phyloP scores from a whole-genome alignment of 768 basidiomycete genomes.

The Tulasnella sp. region DNA sequence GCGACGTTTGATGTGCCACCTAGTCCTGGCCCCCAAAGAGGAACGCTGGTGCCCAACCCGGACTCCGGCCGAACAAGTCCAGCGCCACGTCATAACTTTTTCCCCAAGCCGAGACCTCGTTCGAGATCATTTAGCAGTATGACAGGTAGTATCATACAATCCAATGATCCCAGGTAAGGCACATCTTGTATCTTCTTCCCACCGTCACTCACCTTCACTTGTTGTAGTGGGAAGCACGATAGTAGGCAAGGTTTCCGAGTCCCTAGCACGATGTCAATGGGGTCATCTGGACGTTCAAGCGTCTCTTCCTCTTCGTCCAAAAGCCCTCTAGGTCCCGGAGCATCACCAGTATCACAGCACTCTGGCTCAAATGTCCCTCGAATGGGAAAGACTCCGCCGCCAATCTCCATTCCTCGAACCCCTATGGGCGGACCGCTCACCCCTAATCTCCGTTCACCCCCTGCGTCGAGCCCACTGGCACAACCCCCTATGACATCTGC shows the following conservation, averaged over 20 bases:
- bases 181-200: not conserved
- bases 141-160: not conserved
- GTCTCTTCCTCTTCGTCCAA: constrained; percentile 6
- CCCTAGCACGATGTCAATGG: not conserved
- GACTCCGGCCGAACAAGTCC: not conserved
- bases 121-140: not conserved
- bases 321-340: not conserved
- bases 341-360: not conserved
- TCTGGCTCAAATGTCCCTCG: not conserved
- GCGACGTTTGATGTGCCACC: too few relatives aligned
- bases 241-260: not conserved
- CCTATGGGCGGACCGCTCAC: not conserved
- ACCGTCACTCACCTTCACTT: not conserved
- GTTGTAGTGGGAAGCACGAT: not conserved
- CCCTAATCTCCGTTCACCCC: not conserved
- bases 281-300: not conserved
- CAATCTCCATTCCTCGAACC: constrained; percentile 3
- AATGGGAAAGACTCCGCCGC: not conserved
- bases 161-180: not conserved
- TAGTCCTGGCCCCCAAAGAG: not conserved
- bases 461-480: constrained; percentile 8
- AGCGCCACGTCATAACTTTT: constrained; percentile 60
- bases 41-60: not conserved
- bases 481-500: constrained; percentile 1
- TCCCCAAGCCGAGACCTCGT: constrained; percentile 39